Conservation (phyloP, 441 rosid genomes). For the Isatis lusitanica region DNA sequence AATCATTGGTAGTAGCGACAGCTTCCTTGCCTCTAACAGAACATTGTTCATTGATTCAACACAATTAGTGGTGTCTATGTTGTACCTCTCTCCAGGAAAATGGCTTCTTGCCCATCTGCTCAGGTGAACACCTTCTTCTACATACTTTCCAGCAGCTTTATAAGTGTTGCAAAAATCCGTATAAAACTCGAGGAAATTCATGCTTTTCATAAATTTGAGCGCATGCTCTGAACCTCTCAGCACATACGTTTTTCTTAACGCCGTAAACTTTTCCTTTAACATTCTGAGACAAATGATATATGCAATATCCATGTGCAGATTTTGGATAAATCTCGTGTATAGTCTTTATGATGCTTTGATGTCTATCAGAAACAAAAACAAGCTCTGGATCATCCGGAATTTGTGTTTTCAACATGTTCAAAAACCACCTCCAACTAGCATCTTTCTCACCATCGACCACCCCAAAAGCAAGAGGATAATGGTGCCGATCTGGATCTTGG, state of each 20-base stretch:
- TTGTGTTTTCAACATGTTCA: neutral
- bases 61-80: neutral
- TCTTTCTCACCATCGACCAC: neutral
- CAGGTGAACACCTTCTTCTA: neutral
- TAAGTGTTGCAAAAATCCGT: no score
- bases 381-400: neutral
- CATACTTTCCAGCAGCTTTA: neutral
- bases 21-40: neutral
- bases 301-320: no score
- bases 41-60: neutral
- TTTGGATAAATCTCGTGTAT: neutral
- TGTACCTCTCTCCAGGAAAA: neutral
- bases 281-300: no score
- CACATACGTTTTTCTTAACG: no score
- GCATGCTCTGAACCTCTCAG: no score
- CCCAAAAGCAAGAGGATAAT: neutral
- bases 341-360: neutral
- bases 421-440: neutral
- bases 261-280: no score
- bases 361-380: neutral
- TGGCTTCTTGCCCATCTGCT: neutral
- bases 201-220: no score
- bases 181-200: no score
- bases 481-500: neutral
- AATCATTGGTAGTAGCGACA: neutral